Conservation (phyloP, 805 yeast genomes). For the Kodamaea nitidulidarum region DNA sequence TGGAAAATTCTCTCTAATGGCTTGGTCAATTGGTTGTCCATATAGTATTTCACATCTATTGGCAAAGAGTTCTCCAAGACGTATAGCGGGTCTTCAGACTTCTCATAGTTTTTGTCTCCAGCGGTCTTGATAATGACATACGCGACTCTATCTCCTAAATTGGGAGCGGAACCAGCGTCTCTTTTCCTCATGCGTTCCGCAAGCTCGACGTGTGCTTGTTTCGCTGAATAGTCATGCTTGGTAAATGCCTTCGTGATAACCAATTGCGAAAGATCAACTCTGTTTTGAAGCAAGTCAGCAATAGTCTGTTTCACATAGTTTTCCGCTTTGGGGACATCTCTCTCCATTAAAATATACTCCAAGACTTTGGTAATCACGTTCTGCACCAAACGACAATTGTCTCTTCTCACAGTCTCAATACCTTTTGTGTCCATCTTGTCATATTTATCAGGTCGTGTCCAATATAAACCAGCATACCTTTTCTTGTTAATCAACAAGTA, state of each 20-base stretch:
- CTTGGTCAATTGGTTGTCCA: conserved; percentile 88
- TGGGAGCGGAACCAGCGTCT: conserved; percentile 97
- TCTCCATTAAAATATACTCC: conserved; percentile 76
- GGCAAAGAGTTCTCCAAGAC: conserved; percentile 90
- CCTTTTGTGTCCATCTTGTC: conserved; percentile 99
- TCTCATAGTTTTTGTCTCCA: conserved; percentile 85
- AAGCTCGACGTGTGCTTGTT: conserved; percentile 94
- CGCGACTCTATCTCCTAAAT: conserved; percentile 96
- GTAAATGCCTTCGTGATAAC: conserved; percentile 93
- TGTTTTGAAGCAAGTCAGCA: conserved; percentile 84
- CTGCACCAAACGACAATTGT: conserved; percentile 91
- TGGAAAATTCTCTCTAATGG: conserved; percentile 92
- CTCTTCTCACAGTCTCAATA: conserved; percentile 96
- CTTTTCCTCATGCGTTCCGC: conserved; percentile 95
- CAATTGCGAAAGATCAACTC: conserved; percentile 86
- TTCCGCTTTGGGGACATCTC: conserved; percentile 84
- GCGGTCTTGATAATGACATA: conserved; percentile 81
- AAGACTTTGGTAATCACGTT: conserved; percentile 90
- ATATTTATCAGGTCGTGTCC: conserved; percentile 89
- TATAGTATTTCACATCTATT: conserved; percentile 88
- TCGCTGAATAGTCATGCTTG: conserved; percentile 85
- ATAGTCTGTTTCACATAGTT: conserved; percentile 81
- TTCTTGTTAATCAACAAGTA: conserved; percentile 91
- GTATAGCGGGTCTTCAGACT: conserved; percentile 93
- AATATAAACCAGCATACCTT: conserved; percentile 93